Percentiles rank a stretch among this genome's conserved stretches.
Evolutionary conservation across 441 rosid genomes (phyloP).

Genomic region (Flueggea neowawraea): DNA sequence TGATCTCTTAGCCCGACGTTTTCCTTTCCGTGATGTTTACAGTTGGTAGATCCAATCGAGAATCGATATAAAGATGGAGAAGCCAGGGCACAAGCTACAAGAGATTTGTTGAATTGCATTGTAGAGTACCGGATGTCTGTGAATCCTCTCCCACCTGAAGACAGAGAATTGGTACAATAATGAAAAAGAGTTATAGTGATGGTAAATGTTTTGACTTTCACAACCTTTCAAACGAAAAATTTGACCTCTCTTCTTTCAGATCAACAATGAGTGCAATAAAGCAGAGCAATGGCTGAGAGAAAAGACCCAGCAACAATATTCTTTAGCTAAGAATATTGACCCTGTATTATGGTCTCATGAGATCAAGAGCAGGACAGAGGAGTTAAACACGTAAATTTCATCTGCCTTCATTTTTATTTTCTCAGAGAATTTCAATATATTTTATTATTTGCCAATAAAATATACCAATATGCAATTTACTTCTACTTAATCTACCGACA

Average conservation of each 20-base stretch:
- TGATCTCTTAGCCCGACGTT: conserved; percentile 6
- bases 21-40: conserved; percentile 4
- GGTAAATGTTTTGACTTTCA: background rate
- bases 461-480: too few relatives aligned
- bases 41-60: conserved; percentile 62
- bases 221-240: background rate
- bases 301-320: conserved; percentile 45
- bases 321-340: conserved; percentile 39
- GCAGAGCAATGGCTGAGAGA: conserved; percentile 65
- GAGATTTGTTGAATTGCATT: conserved; percentile 36
- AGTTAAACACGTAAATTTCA: conserved; percentile 40
- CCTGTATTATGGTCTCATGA: conserved; percentile 58
- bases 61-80: conserved; percentile 55
- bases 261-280: conserved; percentile 42
- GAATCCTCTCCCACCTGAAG: conserved; percentile 34
- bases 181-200: background rate
- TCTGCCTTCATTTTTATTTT: background rate
- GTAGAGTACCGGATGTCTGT: conserved; percentile 31
- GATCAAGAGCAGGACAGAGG: conserved; percentile 44
- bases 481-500: too few relatives aligned
- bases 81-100: conserved; percentile 46
- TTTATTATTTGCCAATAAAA: background rate
- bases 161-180: conserved; percentile 34
- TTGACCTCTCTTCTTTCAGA: conserved; percentile 28
- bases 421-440: background rate